A percentile compares a stretch with the other conserved stretches of the same genome.
Conservation (phyloP, 768 basidiomycete genomes). For the Mycena kentingensis region DNA sequence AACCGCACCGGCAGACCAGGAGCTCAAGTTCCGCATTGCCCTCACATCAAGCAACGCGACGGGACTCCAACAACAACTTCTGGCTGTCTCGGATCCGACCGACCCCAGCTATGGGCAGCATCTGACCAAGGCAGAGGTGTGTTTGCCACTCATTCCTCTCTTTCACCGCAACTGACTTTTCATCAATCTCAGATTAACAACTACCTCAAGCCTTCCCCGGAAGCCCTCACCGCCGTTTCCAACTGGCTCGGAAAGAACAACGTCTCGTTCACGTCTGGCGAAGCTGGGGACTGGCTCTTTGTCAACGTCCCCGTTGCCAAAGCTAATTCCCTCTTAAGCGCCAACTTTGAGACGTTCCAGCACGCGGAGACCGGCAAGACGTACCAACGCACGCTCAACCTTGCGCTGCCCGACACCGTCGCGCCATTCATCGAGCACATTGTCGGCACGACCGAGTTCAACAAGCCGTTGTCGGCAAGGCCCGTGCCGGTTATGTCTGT, state of each 20-base stretch:
- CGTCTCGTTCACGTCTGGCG: constrained; percentile 32
- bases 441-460: background rate
- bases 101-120: constrained; percentile 34
- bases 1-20: background rate
- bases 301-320: constrained; percentile 33
- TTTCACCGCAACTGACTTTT: constrained; percentile 32
- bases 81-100: constrained; percentile 35
- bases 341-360: constrained; percentile 38
- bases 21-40: constrained; percentile 41
- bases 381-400: constrained; percentile 35
- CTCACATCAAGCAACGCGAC: constrained; percentile 33
- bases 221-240: constrained; percentile 31
- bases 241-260: constrained; percentile 41
- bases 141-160: constrained; percentile 36
- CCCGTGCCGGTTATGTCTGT: background rate
- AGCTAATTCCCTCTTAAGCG: constrained; percentile 37
- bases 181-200: constrained; percentile 15
- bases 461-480: background rate
- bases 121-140: constrained; percentile 45
- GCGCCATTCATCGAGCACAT: constrained; percentile 29
- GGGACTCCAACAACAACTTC: constrained; percentile 35
- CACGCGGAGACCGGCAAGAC: constrained; percentile 30
- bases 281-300: constrained; percentile 40
- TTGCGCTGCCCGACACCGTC: constrained; percentile 37
- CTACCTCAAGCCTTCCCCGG: constrained; percentile 12